phyloP scores from a whole-genome alignment of 305 asterid species.

The Fraxinus angustifolia region DNA sequence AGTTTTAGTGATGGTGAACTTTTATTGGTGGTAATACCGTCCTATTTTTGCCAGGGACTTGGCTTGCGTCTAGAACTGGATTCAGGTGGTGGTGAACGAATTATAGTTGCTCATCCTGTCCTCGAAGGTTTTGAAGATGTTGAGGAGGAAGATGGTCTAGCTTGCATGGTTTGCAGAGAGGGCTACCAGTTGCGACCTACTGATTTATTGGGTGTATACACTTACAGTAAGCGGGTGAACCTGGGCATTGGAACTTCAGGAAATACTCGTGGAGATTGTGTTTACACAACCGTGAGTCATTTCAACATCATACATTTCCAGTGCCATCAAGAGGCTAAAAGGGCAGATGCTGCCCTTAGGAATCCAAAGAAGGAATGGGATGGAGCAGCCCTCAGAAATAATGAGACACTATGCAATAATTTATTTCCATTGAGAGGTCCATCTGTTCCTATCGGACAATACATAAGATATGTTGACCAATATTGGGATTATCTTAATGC shows the following conservation, averaged over 20 bases:
- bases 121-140: constrained; percentile 92
- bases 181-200: constrained; percentile 88
- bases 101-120: constrained; percentile 77
- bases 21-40: neutral
- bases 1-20: neutral
- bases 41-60: constrained; percentile 62
- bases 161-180: constrained; percentile 99
- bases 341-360: constrained; percentile 86
- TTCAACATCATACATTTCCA: constrained; percentile 98
- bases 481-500: constrained; percentile 97
- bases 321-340: constrained; percentile 99
- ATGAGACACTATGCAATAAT: constrained; percentile 93
- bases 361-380: constrained; percentile 99
- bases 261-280: constrained; percentile 93
- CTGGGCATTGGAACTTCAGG: constrained; percentile 86
- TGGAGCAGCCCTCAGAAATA: constrained; percentile 99
- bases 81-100: constrained; percentile 94
- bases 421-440: constrained; percentile 86
- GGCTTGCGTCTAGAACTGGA: constrained; percentile 83
- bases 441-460: constrained; percentile 77
- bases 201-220: constrained; percentile 80
- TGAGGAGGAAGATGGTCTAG: constrained; percentile 91
- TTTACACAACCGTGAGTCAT: constrained; percentile 96
- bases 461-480: constrained; percentile 83
- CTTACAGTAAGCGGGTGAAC: constrained; percentile 94